Evolutionary conservation across 495 filamentous ascomycete species (phyloP), one percentile per base, ranked within the genome.

Genomic region (Penicillium antarcticum): DNA sequence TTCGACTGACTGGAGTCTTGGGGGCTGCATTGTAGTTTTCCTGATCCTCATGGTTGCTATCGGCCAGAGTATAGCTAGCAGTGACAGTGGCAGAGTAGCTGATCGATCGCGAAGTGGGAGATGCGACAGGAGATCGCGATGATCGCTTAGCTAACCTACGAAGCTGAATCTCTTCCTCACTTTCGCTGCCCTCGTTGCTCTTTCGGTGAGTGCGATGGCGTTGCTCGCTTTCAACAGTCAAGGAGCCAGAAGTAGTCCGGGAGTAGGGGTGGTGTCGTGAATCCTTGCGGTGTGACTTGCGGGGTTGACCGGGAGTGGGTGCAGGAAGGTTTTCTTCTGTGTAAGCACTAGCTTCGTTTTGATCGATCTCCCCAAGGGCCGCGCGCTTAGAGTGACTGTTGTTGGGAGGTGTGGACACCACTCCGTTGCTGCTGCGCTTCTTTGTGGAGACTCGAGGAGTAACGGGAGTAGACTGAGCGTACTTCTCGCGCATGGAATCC

Each of bases 301-400:
- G 82, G 37, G 94, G 94, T 63, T 99, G 94, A 13, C 94, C 94
- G 0, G 94, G 94, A 5, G 95, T 99, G 9, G 94, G 94, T 0
- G 92, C 94, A 3, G 94, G 94, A 6, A 99, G 80, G 57, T 91
- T 88, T 51, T 91, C 89, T 16, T 76, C 72, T 38, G 81, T 76
- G 36, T 75, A 72, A 39, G 73, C 80, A 31, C 71, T 63, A 6
- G 72, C 76, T 55, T 88, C 85, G 46, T 96, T 95, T 57, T 86
- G 79, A 51, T 90, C 88, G 51, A 97, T 86, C 59, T 97, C 94
- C 40, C 92, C 91, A 2, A 98, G 85, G 4, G 90, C 90, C 18
- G 89, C 80, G 31, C 92, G 83, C 62, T 83, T 86, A 4, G 77
- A 77, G n/a, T 85, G 81, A 45, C 78, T 83, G 37, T 84, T 81